phyloP scores from a whole-genome alignment of 306 rosid species.

The Dicorynia guianensis region DNA sequence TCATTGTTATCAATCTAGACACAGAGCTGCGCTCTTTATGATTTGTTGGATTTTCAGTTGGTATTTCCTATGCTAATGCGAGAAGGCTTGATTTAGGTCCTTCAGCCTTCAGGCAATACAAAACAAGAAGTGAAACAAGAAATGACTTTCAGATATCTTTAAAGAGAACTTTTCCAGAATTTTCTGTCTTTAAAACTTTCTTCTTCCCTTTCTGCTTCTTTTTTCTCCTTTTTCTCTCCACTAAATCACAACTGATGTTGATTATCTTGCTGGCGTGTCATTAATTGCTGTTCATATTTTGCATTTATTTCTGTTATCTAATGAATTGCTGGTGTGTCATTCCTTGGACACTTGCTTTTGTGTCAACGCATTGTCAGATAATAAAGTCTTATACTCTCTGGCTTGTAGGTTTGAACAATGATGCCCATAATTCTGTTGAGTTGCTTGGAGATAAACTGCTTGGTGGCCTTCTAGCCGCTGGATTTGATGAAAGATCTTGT shows the following conservation, averaged over 20 bases:
- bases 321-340: neutral
- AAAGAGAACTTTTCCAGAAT: neutral
- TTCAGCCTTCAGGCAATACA: too few relatives aligned
- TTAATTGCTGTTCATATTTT: neutral
- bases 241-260: neutral
- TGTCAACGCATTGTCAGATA: slow-evolving; percentile 20
- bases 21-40: neutral
- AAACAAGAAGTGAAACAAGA: too few relatives aligned
- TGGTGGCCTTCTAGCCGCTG: slow-evolving; percentile 62
- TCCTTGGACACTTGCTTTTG: neutral
- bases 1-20: slow-evolving; percentile 1
- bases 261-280: neutral
- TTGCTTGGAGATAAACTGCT: slow-evolving; percentile 55
- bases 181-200: neutral
- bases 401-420: slow-evolving; percentile 45
- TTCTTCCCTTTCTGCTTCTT: neutral
- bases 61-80: neutral
- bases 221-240: neutral
- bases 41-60: neutral
- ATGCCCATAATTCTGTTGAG: slow-evolving; percentile 32
- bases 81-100: too few relatives aligned
- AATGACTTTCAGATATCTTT: too few relatives aligned
- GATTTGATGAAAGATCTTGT: slow-evolving; percentile 68
- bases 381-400: slow-evolving; percentile 34
- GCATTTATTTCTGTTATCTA: too few relatives aligned